phyloP scores from a whole-genome alignment of 306 rosid genomes.

The Bauhinia variegata region DNA sequence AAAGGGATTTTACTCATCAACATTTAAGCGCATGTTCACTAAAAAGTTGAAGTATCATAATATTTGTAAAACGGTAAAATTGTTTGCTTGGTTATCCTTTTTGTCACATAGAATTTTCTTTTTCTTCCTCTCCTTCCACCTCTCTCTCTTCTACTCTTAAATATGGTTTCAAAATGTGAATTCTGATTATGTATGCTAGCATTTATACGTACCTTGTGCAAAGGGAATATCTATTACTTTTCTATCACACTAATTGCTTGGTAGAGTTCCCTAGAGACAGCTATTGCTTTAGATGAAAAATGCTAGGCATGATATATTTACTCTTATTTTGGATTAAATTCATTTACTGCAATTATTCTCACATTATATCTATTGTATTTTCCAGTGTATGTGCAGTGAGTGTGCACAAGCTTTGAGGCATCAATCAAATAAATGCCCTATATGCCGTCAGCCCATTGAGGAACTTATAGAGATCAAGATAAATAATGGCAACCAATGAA shows the following conservation, averaged over 20 bases:
- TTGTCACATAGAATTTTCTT: not conserved
- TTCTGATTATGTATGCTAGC: not conserved
- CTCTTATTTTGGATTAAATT: slow-evolving; percentile 15
- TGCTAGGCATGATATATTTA: slow-evolving; percentile 9
- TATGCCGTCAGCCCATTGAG: slow-evolving; percentile 85
- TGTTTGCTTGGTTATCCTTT: slow-evolving; percentile 19
- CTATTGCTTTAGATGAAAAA: slow-evolving; percentile 1
- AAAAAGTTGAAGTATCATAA: too few species aligned
- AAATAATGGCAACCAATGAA: slow-evolving; percentile 48
- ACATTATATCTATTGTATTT: slow-evolving; percentile 27
- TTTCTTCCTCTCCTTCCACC: not conserved
- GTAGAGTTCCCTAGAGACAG: slow-evolving; percentile 24
- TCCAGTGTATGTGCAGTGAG: slow-evolving; percentile 88
- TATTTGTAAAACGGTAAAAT: not conserved
- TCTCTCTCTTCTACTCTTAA: too few species aligned
- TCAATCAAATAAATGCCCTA: slow-evolving; percentile 86
- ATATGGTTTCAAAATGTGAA: not conserved
- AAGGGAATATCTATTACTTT: not conserved
- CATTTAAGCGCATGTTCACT: slow-evolving; percentile 7
- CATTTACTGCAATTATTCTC: slow-evolving; percentile 27
- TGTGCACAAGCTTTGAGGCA: slow-evolving; percentile 79
- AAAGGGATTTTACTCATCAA: slow-evolving; percentile 19
- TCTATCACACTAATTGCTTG: slow-evolving; percentile 2
- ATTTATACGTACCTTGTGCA: not conserved
- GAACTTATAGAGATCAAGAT: slow-evolving; percentile 82